phyloP scores from a whole-genome alignment of 2,329 filamentous ascomycete genomes.

The Fusarium abutilonis region DNA sequence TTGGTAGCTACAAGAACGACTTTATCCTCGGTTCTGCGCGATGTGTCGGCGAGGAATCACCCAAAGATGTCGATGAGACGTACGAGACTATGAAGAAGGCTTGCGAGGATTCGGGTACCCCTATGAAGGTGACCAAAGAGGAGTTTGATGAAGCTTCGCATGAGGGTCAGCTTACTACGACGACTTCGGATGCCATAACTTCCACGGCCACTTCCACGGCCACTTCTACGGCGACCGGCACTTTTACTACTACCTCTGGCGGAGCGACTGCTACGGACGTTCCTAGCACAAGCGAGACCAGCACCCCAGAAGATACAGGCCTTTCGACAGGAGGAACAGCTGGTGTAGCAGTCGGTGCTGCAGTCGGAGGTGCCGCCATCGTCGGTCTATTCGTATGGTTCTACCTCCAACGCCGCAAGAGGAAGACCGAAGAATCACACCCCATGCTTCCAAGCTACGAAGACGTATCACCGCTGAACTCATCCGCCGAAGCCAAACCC shows the following conservation, averaged over 20 bases:
- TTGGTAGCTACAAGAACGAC: conserved; percentile 54
- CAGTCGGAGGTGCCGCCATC: conserved; percentile 44
- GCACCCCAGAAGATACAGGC: conserved; percentile 15
- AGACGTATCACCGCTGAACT: conserved; percentile 30
- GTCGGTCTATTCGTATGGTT: conserved; percentile 42
- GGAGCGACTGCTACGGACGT: background rate
- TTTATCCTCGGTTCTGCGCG: conserved; percentile 60
- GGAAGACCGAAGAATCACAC: conserved; percentile 43
- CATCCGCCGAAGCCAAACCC: conserved; percentile 38
- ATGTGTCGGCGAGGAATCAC: conserved; percentile 54
- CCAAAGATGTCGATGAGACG: conserved; percentile 53
- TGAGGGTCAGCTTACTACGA: conserved; percentile 9
- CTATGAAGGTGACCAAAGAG: conserved; percentile 53
- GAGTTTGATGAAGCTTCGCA: conserved; percentile 52
- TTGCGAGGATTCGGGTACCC: conserved; percentile 57
- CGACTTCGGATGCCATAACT: conserved; percentile 2
- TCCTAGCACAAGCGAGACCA: background rate
- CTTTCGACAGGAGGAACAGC: conserved; percentile 53
- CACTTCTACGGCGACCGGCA: background rate
- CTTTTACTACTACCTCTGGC: too few relatives aligned
- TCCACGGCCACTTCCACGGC: conserved; percentile 1
- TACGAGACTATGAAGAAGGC: conserved; percentile 57
- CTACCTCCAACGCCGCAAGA: conserved; percentile 45
- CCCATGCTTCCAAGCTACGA: conserved; percentile 47
- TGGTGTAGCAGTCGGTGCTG: conserved; percentile 54